Conservation (phyloP, 1,284 basidiomycete genomes). For the Sporisorium scitamineum region DNA sequence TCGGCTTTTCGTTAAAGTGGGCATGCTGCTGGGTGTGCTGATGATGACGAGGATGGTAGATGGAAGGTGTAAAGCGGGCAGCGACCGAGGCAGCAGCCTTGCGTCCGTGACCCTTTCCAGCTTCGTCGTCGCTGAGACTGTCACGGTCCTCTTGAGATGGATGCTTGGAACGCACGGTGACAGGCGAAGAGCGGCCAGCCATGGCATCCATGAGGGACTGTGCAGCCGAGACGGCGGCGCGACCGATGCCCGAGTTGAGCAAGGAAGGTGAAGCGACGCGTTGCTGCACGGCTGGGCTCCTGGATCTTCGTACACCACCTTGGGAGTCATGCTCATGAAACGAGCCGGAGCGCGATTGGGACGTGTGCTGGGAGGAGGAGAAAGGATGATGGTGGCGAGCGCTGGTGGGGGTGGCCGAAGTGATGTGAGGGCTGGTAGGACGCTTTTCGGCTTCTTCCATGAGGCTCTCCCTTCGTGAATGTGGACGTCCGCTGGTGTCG, state of each 20-base stretch:
- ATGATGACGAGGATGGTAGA: constrained; percentile 26
- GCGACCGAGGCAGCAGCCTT: constrained; percentile 32
- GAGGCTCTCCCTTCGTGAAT: constrained; percentile 32
- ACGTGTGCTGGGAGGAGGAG: constrained; percentile 12
- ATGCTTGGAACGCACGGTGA: constrained; percentile 20
- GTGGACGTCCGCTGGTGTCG: constrained; percentile 35
- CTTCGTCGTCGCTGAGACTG: constrained; percentile 55
- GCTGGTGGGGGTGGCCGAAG: constrained; percentile 49
- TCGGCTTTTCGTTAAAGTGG: constrained; percentile 16
- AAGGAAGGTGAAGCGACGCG: constrained; percentile 40
- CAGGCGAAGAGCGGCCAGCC: constrained; percentile 53
- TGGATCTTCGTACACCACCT: constrained; percentile 11
- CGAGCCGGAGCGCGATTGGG: constrained; percentile 26
- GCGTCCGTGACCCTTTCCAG: constrained; percentile 57
- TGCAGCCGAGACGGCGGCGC: constrained; percentile 53
- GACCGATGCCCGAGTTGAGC: constrained; percentile 47
- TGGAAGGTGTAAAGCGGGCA: constrained; percentile 50
- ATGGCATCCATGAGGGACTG: constrained; percentile 60
- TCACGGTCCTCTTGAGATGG: constrained; percentile 20
- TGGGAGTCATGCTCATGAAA: constrained; percentile 34
- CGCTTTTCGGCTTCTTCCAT: constrained; percentile 49
- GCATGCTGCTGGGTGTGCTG: constrained; percentile 16
- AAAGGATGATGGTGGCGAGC: constrained; percentile 37
- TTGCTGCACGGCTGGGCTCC: constrained; percentile 17
- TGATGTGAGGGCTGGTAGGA: constrained; percentile 58